These are phyloP conservation scores for Poterioochromonas sp. DNA, from an alignment of 352 stramenopile genomes.

Conservation along the genomic window DNA sequence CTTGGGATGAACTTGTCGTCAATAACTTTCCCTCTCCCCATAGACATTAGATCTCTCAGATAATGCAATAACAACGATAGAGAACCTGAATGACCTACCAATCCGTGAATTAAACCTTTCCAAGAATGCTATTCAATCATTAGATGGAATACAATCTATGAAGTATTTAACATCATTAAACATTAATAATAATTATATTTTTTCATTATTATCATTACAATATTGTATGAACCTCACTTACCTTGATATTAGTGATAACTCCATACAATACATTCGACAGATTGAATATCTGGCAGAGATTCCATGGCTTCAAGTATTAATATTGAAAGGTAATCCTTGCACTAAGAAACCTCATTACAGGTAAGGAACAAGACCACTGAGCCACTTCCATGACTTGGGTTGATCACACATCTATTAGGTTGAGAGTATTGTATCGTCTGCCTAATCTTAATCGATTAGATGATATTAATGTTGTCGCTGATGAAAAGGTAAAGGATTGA, in stretches of 20 bases:
- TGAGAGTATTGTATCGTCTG: constrained; percentile 15
- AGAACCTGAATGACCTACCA: background rate
- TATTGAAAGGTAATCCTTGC: background rate
- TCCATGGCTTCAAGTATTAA: background rate
- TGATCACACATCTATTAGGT: background rate
- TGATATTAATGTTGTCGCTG: background rate
- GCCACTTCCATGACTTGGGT: background rate
- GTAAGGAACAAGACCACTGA: background rate
- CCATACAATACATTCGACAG: background rate
- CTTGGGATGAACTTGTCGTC: too few relatives aligned
- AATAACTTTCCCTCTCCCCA: too few relatives aligned
- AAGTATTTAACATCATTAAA: background rate
- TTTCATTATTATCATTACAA: background rate
- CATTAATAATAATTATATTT: background rate
- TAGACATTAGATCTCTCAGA: constrained; percentile 9
- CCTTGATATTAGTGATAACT: background rate
- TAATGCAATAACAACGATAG: background rate
- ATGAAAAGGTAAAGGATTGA: constrained; percentile 17
- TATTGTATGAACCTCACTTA: background rate
- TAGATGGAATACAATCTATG: background rate
- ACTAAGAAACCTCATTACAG: constrained; percentile 2
- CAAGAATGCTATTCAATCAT: background rate
- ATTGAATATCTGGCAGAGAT: background rate
- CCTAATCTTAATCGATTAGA: background rate
- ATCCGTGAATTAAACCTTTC: constrained; percentile 1